Evolutionary conservation across 2,329 filamentous ascomycete species (phyloP), one percentile per base, ranked within the genome.

Genomic region (Xylaria hypoxylon): DNA sequence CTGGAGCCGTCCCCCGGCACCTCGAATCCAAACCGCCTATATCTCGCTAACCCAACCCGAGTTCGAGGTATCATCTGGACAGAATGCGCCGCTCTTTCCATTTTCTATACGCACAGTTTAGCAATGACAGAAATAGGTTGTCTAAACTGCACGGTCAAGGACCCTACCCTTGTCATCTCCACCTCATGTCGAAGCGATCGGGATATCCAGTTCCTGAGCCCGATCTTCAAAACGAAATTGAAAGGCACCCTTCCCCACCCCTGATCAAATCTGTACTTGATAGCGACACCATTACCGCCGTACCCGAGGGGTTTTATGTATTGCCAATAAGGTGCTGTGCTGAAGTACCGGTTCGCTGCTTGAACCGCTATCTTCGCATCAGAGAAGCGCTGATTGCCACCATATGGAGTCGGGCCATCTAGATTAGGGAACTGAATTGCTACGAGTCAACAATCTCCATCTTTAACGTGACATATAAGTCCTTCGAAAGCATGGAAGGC

Each of bases 51-150:
- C 7, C 24, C 55, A 24, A 72, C 8, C 1, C 44, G 52, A n/a
- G 2, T 3, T 2, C 60, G 66, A 7, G 57, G 13, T 13, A 72
- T 64, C 8, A 53, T 7, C 47, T 73, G 68, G 35, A 73, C 52
- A 33, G 50, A 60, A 51, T 74, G 71, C 8, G 69, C 71, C 8
- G 70, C 69, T 35, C 65, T 62, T 5, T n/a, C 8, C 55, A 72
- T 13, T 65, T 69, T 53, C 70, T 72, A 24, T 24, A 33, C 19
- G n/a, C 22, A 17, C 7, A 24, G 28, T 24, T 58, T 40, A 66
- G 64, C 26, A 28, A 52, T 26, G 19, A 24, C 5, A 3, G 3
- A 17, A 50, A n/a, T 1, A 26, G 22, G 15, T 33, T 33, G 31
- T 33, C 6, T 26, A 26, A 15, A 8, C n/a, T 5, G 38, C 11